phyloP scores from a whole-genome alignment of 257 asterid species.

The Nicotiana paniculata region DNA sequence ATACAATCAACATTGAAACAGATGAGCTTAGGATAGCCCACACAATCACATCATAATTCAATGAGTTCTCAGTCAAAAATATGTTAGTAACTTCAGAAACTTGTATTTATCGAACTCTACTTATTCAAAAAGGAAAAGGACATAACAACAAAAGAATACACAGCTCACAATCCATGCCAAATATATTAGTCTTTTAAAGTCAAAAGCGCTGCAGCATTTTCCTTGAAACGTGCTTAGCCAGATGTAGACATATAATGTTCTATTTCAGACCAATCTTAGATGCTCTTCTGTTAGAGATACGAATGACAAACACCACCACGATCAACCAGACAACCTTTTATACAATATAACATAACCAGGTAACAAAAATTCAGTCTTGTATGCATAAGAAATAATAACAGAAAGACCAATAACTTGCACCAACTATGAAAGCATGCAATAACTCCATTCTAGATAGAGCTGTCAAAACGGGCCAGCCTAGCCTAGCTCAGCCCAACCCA shows the following conservation, averaged over 20 bases:
- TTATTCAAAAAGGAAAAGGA: neutral
- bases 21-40: neutral
- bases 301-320: neutral
- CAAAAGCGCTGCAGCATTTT: neutral
- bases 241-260: neutral
- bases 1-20: conserved; percentile 8
- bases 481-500: too few species aligned
- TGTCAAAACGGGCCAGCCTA: too few species aligned
- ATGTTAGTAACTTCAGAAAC: neutral
- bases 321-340: neutral
- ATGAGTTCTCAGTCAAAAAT: neutral
- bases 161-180: neutral
- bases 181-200: neutral
- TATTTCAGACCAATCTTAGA: neutral
- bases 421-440: neutral
- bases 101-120: neutral
- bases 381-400: neutral
- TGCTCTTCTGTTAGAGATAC: neutral
- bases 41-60: neutral
- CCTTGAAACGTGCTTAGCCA: neutral
- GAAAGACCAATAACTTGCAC: neutral
- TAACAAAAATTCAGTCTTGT: neutral
- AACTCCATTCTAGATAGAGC: neutral
- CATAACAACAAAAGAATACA: neutral
- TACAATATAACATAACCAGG: neutral